Percentiles rank a stretch among this genome's conserved stretches.
Conservation (phyloP, 495 filamentous ascomycete species). For the Astrothelium subdiscretum region DNA sequence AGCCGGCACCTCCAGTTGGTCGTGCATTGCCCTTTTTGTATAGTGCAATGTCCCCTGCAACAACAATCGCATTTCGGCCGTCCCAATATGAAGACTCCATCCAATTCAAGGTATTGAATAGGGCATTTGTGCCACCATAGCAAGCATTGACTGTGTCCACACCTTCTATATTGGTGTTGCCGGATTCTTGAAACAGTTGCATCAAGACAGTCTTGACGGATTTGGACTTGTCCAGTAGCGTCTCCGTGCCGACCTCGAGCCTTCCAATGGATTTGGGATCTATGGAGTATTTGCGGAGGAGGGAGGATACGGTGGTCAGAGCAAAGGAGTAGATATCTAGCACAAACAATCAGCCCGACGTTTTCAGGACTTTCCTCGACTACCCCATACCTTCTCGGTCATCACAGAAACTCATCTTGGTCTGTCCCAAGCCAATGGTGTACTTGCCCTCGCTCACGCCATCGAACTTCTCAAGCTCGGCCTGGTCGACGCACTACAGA, state of each 20-base stretch:
- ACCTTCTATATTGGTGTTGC: slow-evolving; percentile 88
- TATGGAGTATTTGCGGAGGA: slow-evolving; percentile 87
- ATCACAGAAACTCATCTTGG: slow-evolving; percentile 99
- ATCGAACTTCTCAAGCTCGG: slow-evolving; percentile 95
- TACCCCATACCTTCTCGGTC: slow-evolving; percentile 76
- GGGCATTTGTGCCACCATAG: slow-evolving; percentile 95
- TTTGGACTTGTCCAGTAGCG: slow-evolving; percentile 97
- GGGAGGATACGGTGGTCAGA: slow-evolving; percentile 77
- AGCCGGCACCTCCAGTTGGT: slow-evolving; percentile 90
- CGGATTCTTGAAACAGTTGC: slow-evolving; percentile 81
- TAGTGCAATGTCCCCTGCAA: slow-evolving; percentile 93
- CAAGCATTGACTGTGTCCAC: slow-evolving; percentile 95
- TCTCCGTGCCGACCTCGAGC: slow-evolving; percentile 97
- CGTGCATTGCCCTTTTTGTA: slow-evolving; percentile 94
- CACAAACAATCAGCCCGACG: slow-evolving; percentile 1
- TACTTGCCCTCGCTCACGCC: slow-evolving; percentile 90
- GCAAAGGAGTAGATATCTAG: slow-evolving; percentile 96
- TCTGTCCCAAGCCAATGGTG: slow-evolving; percentile 98
- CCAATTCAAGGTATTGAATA: slow-evolving; percentile 98
- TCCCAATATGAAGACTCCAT: slow-evolving; percentile 97
- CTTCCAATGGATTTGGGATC: slow-evolving; percentile 83
- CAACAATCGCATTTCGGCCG: slow-evolving; percentile 83
- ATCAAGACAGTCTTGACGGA: slow-evolving; percentile 99
- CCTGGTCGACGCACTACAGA: slow-evolving; percentile 84
- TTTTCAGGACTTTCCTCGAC: not conserved